Evolutionary conservation across 306 rosid species (phyloP).

Genomic region (Canavalia gladiata): DNA sequence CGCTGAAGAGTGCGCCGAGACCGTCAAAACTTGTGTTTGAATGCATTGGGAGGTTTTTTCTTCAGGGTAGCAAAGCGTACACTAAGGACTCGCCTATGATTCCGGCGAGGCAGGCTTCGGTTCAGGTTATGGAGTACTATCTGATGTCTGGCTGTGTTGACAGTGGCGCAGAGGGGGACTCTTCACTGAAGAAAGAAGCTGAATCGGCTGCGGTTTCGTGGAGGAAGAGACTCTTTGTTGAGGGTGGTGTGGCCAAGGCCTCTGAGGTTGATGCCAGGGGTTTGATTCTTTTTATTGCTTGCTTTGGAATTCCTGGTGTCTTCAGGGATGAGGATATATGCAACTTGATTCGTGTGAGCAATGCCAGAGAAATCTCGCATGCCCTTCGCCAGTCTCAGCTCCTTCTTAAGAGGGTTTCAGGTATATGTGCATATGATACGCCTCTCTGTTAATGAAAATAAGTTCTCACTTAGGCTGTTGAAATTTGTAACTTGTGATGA

Average conservation of each 20-base stretch:
- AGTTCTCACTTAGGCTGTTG: constrained; percentile 4
- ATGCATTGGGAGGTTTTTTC: constrained; percentile 67
- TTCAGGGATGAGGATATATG: constrained; percentile 58
- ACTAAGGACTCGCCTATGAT: constrained; percentile 55
- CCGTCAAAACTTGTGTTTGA: constrained; percentile 65
- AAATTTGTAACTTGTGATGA: constrained; percentile 1
- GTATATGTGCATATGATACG: constrained; percentile 30
- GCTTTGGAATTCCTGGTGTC: constrained; percentile 57
- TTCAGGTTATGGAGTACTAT: constrained; percentile 61
- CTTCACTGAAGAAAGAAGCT: constrained; percentile 56
- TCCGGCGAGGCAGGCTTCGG: constrained; percentile 58
- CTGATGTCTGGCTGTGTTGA: constrained; percentile 59
- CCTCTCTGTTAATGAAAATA: no score
- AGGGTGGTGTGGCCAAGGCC: constrained; percentile 62
- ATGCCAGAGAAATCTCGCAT: constrained; percentile 48
- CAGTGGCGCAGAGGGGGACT: constrained; percentile 23
- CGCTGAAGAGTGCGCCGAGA: constrained; percentile 58
- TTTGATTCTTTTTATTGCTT: constrained; percentile 63
- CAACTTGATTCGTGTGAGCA: constrained; percentile 57
- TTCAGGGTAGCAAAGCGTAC: constrained; percentile 70
- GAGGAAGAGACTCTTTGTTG: constrained; percentile 62
- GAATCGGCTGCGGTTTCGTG: constrained; percentile 55
- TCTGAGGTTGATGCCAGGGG: constrained; percentile 67
- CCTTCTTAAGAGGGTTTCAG: constrained; percentile 52
- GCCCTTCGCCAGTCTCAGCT: constrained; percentile 55